Conservation (phyloP, 495 filamentous ascomycete species). For the Neurospora terricola region DNA sequence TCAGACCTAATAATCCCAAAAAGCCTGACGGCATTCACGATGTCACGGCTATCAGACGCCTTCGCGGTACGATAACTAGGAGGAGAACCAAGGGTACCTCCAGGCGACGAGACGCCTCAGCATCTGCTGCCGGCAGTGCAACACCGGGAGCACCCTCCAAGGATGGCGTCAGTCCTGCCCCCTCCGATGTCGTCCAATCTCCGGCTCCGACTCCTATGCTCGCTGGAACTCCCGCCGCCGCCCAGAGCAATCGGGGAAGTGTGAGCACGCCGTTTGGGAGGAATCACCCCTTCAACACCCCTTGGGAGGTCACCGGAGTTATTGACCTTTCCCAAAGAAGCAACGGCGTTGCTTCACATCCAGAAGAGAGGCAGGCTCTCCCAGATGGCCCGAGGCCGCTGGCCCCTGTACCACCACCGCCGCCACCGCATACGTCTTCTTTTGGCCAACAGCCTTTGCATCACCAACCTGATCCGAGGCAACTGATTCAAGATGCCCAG, state of each 20-base stretch:
- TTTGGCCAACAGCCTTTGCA: constrained; percentile 40
- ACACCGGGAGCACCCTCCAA: constrained; percentile 28
- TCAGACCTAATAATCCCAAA: constrained; percentile 79
- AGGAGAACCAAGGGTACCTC: constrained; percentile 59
- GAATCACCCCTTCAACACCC: constrained; percentile 40
- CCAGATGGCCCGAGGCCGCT: constrained; percentile 7
- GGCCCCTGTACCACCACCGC: background rate
- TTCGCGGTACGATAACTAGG: constrained; percentile 74
- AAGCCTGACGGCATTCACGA: constrained; percentile 76
- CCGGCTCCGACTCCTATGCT: constrained; percentile 9
- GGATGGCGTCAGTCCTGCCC: constrained; percentile 14
- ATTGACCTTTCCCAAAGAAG: constrained; percentile 42
- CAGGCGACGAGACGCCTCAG: constrained; percentile 38
- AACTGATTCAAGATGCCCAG: constrained; percentile 48
- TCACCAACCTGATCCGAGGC: constrained; percentile 47
- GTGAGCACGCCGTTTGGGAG: constrained; percentile 46
- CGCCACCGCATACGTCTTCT: constrained; percentile 4
- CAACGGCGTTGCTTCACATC: constrained; percentile 5
- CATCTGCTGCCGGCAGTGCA: constrained; percentile 22
- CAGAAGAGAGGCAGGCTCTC: constrained; percentile 19
- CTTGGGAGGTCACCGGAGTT: constrained; percentile 71
- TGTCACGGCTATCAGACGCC: constrained; percentile 73
- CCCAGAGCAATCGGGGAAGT: constrained; percentile 27
- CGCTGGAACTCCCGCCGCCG: background rate
- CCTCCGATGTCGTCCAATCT: constrained; percentile 19